These are phyloP conservation scores for Chamaecyparis obtusa DNA, from an alignment of 75 land plant genomes.

Conservation along the genomic window DNA sequence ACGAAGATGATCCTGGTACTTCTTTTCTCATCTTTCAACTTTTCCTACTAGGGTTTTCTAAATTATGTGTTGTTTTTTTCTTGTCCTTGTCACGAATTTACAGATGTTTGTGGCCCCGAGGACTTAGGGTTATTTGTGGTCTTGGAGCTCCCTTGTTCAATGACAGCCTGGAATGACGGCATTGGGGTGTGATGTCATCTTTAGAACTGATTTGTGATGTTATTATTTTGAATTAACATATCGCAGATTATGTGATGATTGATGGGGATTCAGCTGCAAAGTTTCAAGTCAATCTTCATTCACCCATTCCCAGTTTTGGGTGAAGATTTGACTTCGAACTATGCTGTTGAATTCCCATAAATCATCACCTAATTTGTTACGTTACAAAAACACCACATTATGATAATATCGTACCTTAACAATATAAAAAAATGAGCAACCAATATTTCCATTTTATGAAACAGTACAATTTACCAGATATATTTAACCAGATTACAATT, in stretches of 20 bases:
- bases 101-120: not conserved
- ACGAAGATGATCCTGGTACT: not conserved
- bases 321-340: no score
- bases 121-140: not conserved
- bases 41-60: not conserved
- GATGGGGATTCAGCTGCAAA: no score
- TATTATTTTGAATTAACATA: not conserved
- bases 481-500: not conserved
- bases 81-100: not conserved
- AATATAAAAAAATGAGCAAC: no score
- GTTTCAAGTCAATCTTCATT: no score
- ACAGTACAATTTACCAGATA: not conserved
- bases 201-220: not conserved
- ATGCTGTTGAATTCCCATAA: no score
- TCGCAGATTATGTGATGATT: not conserved
- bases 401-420: no score
- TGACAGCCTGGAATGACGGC: not conserved
- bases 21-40: not conserved
- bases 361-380: no score
- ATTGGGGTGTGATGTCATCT: not conserved
- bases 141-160: not conserved
- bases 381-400: no score
- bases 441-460: not conserved
- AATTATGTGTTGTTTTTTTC: not conserved
- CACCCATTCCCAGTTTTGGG: no score